A percentile compares a stretch with the other conserved stretches of the same genome.
Evolutionary conservation across 345 rosid species (phyloP).

Genomic region (rapeseed (Brassica napus)): Da-Ae NC_063436.1:11264501-11265000

Average conservation of each 20-base stretch:
- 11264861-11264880: constrained; percentile 35
- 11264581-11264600: constrained; percentile 47
- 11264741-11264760: constrained; percentile 50
- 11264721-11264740: constrained; percentile 60
- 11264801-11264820: constrained; percentile 65
- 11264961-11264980: constrained; percentile 27
- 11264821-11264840: constrained; percentile 72
- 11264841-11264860: constrained; percentile 42
- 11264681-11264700: constrained; percentile 49
- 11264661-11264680: constrained; percentile 57
- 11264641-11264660: constrained; percentile 76
- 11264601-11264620: constrained; percentile 55
- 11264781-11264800: constrained; percentile 39
- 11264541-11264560: constrained; percentile 97
- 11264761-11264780: constrained; percentile 35
- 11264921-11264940: constrained; percentile 47
- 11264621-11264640: constrained; percentile 54
- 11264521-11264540: constrained; percentile 81
- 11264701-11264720: constrained; percentile 47
- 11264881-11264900: constrained; percentile 37
- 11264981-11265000: constrained; percentile 18
- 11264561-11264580: constrained; percentile 58
- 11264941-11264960: constrained; percentile 26
- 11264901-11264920: constrained; percentile 33
- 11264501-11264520: constrained; percentile 70